phyloP scores from a whole-genome alignment of 2,329 filamentous ascomycete species.

The Aspergillus costaricaensis region DNA sequence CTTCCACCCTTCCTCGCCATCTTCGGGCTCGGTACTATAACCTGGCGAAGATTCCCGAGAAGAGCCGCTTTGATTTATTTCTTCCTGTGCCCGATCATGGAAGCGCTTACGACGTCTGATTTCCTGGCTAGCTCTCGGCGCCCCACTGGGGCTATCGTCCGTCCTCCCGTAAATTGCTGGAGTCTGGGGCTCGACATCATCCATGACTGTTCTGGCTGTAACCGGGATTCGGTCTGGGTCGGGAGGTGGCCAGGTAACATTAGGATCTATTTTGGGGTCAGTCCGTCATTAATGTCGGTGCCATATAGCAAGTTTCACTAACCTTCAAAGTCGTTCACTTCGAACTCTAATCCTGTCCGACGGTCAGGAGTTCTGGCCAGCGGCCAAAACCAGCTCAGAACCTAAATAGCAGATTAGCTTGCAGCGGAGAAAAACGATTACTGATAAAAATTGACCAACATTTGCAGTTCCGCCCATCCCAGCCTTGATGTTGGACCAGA shows the following conservation, averaged over 20 bases:
- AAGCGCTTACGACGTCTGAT: slow-evolving; percentile 45
- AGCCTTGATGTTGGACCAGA: slow-evolving; percentile 60
- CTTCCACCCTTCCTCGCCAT: slow-evolving; percentile 63
- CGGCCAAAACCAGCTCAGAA: slow-evolving; percentile 63
- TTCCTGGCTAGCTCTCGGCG: slow-evolving; percentile 40
- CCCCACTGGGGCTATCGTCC: slow-evolving; percentile 21
- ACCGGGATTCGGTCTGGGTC: slow-evolving; percentile 53
- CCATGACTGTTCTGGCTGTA: slow-evolving; percentile 20
- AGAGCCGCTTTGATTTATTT: slow-evolving; percentile 18
- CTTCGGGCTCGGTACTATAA: slow-evolving; percentile 31
- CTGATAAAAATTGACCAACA: slow-evolving; percentile 24
- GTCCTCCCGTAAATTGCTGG: background rate
- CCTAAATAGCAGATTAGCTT: background rate
- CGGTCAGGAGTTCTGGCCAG: slow-evolving; percentile 54
- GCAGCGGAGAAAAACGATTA: no score
- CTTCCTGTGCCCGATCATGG: slow-evolving; percentile 39
- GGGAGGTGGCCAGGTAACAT: slow-evolving; percentile 50
- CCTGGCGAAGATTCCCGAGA: slow-evolving; percentile 19
- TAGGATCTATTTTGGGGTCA: slow-evolving; percentile 30
- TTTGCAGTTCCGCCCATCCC: slow-evolving; percentile 60
- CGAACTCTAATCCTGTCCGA: slow-evolving; percentile 52
- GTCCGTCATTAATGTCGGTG: background rate
- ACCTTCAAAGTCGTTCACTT: slow-evolving; percentile 64
- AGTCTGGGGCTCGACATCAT: no score
- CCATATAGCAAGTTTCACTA: slow-evolving; percentile 19